Percentiles rank a stretch among this genome's conserved stretches.
phyloP scores from a whole-genome alignment of 495 filamentous ascomycete species.

The Aspergillus indologenus region DNA sequence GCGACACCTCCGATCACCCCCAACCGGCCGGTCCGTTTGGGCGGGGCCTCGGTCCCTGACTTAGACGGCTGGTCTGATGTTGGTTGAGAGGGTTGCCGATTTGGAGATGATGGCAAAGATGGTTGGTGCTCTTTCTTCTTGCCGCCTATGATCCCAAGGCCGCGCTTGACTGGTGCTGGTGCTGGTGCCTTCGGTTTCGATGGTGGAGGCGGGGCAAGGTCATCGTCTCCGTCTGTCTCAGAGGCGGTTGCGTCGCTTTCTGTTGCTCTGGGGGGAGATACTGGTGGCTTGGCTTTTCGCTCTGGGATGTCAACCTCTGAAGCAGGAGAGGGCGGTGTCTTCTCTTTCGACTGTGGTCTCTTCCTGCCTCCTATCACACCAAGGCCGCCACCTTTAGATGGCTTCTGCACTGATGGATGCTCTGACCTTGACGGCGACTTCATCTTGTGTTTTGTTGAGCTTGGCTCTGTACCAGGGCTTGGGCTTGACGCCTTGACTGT shows the following conservation, averaged over 20 bases:
- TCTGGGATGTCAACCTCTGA: neutral
- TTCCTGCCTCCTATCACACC: constrained; percentile 23
- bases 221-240: constrained; percentile 7
- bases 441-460: constrained; percentile 2
- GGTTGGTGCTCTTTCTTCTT: constrained; percentile 22
- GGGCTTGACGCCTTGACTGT: constrained; percentile 5
- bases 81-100: neutral
- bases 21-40: constrained; percentile 28
- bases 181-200: constrained; percentile 5
- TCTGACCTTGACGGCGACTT: neutral
- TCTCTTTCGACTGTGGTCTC: constrained; percentile 18
- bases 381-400: constrained; percentile 15
- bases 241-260: constrained; percentile 14
- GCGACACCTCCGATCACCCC: constrained; percentile 38
- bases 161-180: constrained; percentile 9
- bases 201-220: neutral
- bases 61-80: neutral
- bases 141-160: constrained; percentile 39
- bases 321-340: constrained; percentile 5
- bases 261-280: neutral
- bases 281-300: constrained; percentile 9
- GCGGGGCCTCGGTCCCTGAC: neutral
- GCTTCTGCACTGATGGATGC: constrained; percentile 11
- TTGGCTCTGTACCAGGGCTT: neutral
- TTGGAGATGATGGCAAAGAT: neutral